Percentiles rank a stretch among this genome's conserved stretches.
phyloP scores from a whole-genome alignment of 441 rosid genomes.

The Manihot esculenta region DNA sequence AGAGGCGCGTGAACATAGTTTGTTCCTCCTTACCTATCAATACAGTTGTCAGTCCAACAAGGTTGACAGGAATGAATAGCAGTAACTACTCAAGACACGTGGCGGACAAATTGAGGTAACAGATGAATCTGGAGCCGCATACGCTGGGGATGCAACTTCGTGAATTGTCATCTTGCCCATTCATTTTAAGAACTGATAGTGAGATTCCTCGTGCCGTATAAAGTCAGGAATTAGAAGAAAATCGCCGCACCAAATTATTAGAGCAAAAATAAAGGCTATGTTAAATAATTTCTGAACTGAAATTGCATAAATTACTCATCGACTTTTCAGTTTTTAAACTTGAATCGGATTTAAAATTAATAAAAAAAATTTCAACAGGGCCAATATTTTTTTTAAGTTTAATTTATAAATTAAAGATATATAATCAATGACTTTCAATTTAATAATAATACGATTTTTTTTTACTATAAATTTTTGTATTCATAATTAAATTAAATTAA shows the following conservation, averaged over 20 bases:
- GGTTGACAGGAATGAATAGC: conserved; percentile 36
- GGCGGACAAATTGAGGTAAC: conserved; percentile 10
- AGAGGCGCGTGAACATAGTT: conserved; percentile 5
- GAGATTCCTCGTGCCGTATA: neutral
- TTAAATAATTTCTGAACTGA: too few relatives aligned
- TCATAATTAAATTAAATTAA: too few relatives aligned
- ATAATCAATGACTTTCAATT: too few relatives aligned
- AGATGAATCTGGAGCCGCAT: conserved; percentile 13
- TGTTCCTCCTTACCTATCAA: neutral
- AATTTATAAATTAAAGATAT: too few relatives aligned
- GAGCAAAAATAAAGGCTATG: neutral
- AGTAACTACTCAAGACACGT: conserved; percentile 29
- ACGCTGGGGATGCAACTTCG: neutral
- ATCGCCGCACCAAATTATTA: neutral
- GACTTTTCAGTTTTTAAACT: too few relatives aligned
- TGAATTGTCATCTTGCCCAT: conserved; percentile 14
- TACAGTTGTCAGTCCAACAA: conserved; percentile 34
- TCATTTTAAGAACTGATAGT: neutral
- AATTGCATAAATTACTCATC: too few relatives aligned
- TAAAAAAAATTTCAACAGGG: too few relatives aligned
- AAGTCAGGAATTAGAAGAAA: neutral
- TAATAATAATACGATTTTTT: too few relatives aligned
- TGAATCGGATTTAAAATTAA: too few relatives aligned
- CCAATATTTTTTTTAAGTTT: too few relatives aligned
- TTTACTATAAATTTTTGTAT: too few relatives aligned